Percentiles rank a stretch among this genome's conserved stretches.
These are phyloP conservation scores for Zasmidium angulare DNA, from an alignment of 2,329 filamentous ascomycete genomes.

Conservation along the genomic window DNA sequence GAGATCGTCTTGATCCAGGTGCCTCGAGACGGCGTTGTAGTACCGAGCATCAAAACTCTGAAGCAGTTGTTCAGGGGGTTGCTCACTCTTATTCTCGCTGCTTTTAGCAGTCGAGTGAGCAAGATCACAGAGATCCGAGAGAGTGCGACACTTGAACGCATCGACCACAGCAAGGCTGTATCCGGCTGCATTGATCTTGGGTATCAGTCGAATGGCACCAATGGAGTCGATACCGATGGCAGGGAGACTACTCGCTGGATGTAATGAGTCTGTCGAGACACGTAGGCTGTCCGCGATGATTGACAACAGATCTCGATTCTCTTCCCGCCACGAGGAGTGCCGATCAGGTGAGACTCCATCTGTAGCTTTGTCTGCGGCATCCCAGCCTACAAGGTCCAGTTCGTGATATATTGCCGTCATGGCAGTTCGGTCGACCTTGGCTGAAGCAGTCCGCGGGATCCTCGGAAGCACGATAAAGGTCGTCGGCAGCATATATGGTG, in stretches of 20 bases:
- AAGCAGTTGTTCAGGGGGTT: neutral
- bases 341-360: neutral
- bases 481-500: constrained; percentile 15
- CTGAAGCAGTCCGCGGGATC: constrained; percentile 14
- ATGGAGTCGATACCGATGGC: constrained; percentile 19
- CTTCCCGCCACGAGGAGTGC: constrained; percentile 3
- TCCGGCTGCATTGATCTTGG: constrained; percentile 16
- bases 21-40: constrained; percentile 6
- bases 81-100: neutral
- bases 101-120: neutral
- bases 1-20: constrained; percentile 12
- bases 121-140: constrained; percentile 10
- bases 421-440: constrained; percentile 14
- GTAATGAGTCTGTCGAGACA: neutral
- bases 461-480: constrained; percentile 12
- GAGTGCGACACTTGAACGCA: constrained; percentile 14
- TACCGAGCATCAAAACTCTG: constrained; percentile 10
- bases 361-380: neutral
- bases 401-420: constrained; percentile 13
- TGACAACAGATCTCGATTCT: constrained; percentile 7
- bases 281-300: constrained; percentile 8
- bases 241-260: constrained; percentile 10
- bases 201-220: constrained; percentile 15
- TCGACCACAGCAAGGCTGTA: constrained; percentile 13
- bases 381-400: constrained; percentile 7